Evolutionary conservation across 768 basidiomycete species (phyloP), one percentile per base, ranked within the genome.

Genomic region (Lactifluus volemus): DNA sequence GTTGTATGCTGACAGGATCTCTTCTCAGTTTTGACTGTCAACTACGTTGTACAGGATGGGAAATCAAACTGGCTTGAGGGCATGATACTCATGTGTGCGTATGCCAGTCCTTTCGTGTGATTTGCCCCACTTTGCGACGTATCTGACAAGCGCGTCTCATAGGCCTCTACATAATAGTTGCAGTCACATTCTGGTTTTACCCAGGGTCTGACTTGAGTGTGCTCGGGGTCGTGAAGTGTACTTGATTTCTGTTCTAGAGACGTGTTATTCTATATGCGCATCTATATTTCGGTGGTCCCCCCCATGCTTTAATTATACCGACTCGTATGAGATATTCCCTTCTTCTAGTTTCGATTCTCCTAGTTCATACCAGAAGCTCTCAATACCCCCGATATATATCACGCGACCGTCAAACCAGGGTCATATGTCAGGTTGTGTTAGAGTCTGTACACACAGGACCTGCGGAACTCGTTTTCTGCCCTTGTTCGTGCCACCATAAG

Each of bases 41-140:
- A 87, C 68, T 86, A 89, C 66, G 85, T 88, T 19, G 82, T 92
- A 1, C 78, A 84, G 55, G 91, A 94, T 68, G 90, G 88, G 10
- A 85, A 86, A 68, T 86, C 84, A 17, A 92, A 91, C 70, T 94
- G 91, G 83, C 75, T 93, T 14, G 90, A 93, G 69, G 91, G 90
- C 3, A 77, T 79, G 67, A 81, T 85, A 59, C 67, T 92, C 25
- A 85, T 88, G 77, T 81, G 85, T 84, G 71, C 63, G 81, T 74
- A 65, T 60, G 14, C 30, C 10, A 19, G 29, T 44, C 15, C 3
- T 19, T 3, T 25, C 14, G 15, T 42, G n/a, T 19, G n/a, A 15
- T 4, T 19, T n/a, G 17, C 8, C 17, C 30, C 6, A 3, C 38
- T 1, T 14, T 38, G 44, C 34, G 21, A 21, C 39, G 38, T 65